These are phyloP conservation scores for Hura crepitans DNA, from an alignment of 441 rosid genomes.

Conservation along the genomic window DNA sequence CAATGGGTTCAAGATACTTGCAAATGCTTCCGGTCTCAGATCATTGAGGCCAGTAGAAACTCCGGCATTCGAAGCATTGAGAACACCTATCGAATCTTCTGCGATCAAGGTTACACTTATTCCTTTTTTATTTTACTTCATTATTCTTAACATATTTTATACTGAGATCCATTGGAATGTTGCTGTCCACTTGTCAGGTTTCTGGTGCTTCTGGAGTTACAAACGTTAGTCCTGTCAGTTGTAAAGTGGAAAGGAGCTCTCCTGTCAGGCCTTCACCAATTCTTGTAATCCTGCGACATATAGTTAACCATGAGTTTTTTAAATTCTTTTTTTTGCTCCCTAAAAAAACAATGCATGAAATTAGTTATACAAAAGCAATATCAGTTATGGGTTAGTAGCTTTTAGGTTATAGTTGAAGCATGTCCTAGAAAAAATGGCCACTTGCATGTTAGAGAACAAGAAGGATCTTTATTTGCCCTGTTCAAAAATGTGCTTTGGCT, in stretches of 20 bases:
- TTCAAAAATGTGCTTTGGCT: not conserved
- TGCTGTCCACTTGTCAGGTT: slow-evolving; percentile 39
- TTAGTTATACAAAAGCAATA: not conserved
- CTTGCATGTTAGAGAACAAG: not conserved
- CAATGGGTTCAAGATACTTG: slow-evolving; percentile 84
- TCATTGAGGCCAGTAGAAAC: slow-evolving; percentile 51
- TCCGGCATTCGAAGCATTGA: slow-evolving; percentile 55
- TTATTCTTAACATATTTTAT: slow-evolving; percentile 20
- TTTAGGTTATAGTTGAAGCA: slow-evolving; percentile 2
- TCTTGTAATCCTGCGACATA: slow-evolving; percentile 41
- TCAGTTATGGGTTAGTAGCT: not conserved
- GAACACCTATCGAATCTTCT: slow-evolving; percentile 57
- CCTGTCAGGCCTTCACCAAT: slow-evolving; percentile 70
- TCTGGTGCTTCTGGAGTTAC: slow-evolving; percentile 52
- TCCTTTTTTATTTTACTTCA: slow-evolving; percentile 20
- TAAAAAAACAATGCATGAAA: not conserved
- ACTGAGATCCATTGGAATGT: slow-evolving; percentile 15
- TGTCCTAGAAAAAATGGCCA: not conserved
- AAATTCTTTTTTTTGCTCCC: slow-evolving; percentile 1
- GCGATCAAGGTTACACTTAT: slow-evolving; percentile 41
- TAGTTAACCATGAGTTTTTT: slow-evolving; percentile 14
- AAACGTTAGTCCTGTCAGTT: slow-evolving; percentile 49
- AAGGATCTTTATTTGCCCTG: not conserved
- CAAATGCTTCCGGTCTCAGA: slow-evolving; percentile 60
- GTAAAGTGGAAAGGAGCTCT: slow-evolving; percentile 83